These are phyloP conservation scores for Candida rishiriensis DNA, from an alignment of 805 yeast genomes.

Conservation along the genomic window DNA sequence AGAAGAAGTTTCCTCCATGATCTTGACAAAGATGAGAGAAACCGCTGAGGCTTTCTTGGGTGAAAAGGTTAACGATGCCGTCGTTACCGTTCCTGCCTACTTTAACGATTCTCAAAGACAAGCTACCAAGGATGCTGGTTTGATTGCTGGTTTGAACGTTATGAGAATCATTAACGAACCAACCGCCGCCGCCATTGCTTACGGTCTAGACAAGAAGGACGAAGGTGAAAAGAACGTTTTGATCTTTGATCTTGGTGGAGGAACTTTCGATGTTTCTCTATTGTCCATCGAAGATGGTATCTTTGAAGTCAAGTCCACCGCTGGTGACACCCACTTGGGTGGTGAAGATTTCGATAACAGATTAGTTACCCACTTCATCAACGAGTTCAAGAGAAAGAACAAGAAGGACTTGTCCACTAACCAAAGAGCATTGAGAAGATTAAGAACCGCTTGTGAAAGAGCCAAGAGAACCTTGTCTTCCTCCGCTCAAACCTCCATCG, in stretches of 20 bases:
- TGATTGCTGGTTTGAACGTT: conserved; percentile 90
- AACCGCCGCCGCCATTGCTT: conserved; percentile 91
- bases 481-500: conserved; percentile 91
- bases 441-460: conserved; percentile 98
- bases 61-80: conserved; percentile 83
- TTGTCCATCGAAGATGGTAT: conserved; percentile 97
- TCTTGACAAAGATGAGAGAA: conserved; percentile 93
- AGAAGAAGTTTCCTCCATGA: conserved; percentile 88
- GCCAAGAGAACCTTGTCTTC: conserved; percentile 98
- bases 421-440: conserved; percentile 98
- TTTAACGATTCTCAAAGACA: conserved; percentile 90
- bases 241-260: conserved; percentile 97
- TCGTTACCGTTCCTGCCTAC: conserved; percentile 86
- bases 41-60: conserved; percentile 92
- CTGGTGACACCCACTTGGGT: conserved; percentile 93
- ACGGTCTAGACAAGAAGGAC: conserved; percentile 80
- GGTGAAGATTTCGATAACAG: conserved; percentile 83
- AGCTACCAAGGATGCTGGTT: conserved; percentile 96
- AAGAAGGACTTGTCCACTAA: conserved; percentile 88
- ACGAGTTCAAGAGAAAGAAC: conserved; percentile 97
- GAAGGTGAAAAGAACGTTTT: conserved; percentile 53
- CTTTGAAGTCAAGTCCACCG: conserved; percentile 94
- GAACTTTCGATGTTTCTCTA: conserved; percentile 96
- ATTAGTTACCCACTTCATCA: conserved; percentile 84
- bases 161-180: conserved; percentile 89